Conservation (phyloP, 768 basidiomycete species). For the Neoboletus brunneissimus region DNA sequence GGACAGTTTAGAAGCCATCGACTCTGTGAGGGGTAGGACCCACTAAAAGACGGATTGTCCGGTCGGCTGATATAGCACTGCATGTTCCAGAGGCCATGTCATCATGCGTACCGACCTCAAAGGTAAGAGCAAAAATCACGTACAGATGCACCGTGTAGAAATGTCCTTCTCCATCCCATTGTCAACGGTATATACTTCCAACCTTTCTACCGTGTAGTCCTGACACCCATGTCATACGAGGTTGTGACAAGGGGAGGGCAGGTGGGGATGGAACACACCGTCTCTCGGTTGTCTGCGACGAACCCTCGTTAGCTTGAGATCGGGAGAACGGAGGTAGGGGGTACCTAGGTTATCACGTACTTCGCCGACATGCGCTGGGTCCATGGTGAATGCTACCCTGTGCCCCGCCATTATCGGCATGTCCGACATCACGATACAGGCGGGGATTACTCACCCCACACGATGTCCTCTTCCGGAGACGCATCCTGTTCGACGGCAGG, state of each 20-base stretch:
- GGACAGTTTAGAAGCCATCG: not conserved
- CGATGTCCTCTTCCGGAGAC: conserved; percentile 26
- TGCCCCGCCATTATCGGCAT: not conserved
- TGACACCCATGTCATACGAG: conserved; percentile 25
- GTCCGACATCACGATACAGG: not conserved
- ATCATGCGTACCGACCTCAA: not conserved
- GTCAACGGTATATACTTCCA: conserved; percentile 65
- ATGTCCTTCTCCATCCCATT: conserved; percentile 51
- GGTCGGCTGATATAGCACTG: conserved; percentile 84
- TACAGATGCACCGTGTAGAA: conserved; percentile 35
- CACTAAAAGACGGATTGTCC: conserved; percentile 39
- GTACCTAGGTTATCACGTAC: conserved; percentile 80
- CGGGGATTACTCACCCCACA: conserved; percentile 60
- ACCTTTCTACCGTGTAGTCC: conserved; percentile 82
- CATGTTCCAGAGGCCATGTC: not conserved
- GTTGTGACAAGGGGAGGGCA: no score
- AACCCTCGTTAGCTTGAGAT: not conserved
- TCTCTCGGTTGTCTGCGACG: conserved; percentile 72
- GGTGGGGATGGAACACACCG: conserved; percentile 40
- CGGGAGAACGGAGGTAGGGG: not conserved
- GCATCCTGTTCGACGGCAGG: conserved; percentile 18
- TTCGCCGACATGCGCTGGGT: conserved; percentile 67
- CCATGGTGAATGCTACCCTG: conserved; percentile 84
- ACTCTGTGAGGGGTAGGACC: not conserved
- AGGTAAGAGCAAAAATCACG: not conserved